These are phyloP conservation scores for Penicillium goetzii DNA, from an alignment of 495 filamentous ascomycete species.

Conservation along the genomic window DNA sequence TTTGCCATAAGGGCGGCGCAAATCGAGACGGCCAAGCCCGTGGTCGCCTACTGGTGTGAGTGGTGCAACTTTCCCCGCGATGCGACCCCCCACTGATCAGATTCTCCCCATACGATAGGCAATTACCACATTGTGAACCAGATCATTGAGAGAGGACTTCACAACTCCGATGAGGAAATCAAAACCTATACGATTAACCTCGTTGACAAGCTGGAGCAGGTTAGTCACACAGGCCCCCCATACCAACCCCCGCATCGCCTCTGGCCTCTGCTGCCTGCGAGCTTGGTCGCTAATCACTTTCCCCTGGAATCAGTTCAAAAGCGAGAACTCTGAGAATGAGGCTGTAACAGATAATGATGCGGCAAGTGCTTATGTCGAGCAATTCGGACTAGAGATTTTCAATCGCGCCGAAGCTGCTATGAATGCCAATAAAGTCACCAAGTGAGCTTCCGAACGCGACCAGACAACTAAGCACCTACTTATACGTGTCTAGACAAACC, in stretches of 20 bases:
- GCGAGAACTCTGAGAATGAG: slow-evolving; percentile 63
- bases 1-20: slow-evolving; percentile 83
- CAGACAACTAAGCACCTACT: slow-evolving; percentile 19
- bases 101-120: slow-evolving; percentile 53
- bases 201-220: slow-evolving; percentile 91
- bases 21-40: slow-evolving; percentile 80
- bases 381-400: slow-evolving; percentile 89
- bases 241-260: background rate
- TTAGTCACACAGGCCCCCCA: slow-evolving; percentile 39
- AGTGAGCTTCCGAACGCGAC: slow-evolving; percentile 51
- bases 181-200: slow-evolving; percentile 76
- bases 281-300: slow-evolving; percentile 17
- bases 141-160: slow-evolving; percentile 78
- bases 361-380: slow-evolving; percentile 88
- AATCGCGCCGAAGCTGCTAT: slow-evolving; percentile 80
- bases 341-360: slow-evolving; percentile 80
- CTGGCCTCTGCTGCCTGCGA: background rate
- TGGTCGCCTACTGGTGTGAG: slow-evolving; percentile 94
- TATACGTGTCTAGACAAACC: slow-evolving; percentile 67
- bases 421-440: slow-evolving; percentile 81
- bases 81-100: slow-evolving; percentile 13
- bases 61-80: slow-evolving; percentile 27
- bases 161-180: slow-evolving; percentile 73
- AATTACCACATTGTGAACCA: slow-evolving; percentile 93
- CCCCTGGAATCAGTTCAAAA: slow-evolving; percentile 60